phyloP scores from a whole-genome alignment of 176 grass and related monocot species.

The Lolium multiflorum region DNA sequence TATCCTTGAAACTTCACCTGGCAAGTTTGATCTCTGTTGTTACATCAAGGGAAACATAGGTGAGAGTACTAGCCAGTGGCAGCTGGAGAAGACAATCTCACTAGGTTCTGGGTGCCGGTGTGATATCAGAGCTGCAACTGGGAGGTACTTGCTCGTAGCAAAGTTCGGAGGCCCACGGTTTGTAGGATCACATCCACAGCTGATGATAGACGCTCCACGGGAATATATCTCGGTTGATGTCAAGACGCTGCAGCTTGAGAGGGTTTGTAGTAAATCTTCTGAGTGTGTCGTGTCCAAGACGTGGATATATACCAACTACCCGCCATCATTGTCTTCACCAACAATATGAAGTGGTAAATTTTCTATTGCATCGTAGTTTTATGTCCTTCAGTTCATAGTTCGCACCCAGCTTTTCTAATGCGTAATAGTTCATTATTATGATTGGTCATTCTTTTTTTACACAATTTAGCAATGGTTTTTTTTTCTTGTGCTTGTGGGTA shows the following conservation, averaged over 20 bases:
- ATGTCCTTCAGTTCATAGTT: neutral
- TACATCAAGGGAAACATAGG: neutral
- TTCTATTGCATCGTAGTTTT: neutral
- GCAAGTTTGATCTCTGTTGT: slow-evolving; percentile 4
- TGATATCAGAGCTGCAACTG: slow-evolving; percentile 26
- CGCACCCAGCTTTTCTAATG: neutral
- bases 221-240: slow-evolving; percentile 41
- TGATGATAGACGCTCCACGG: too few species aligned
- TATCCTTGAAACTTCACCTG: neutral
- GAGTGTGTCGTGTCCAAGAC: neutral
- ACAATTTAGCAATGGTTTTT: neutral
- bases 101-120: slow-evolving; percentile 3
- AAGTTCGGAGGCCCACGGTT: neutral
- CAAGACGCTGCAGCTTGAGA: slow-evolving; percentile 31
- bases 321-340: neutral
- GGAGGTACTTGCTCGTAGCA: slow-evolving; percentile 32
- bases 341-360: slow-evolving; percentile 22
- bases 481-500: neutral
- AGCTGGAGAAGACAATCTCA: slow-evolving; percentile 40
- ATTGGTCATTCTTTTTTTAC: neutral
- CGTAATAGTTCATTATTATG: too few species aligned
- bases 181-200: neutral
- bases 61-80: slow-evolving; percentile 5
- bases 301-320: slow-evolving; percentile 43
- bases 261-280: slow-evolving; percentile 21